phyloP scores from a whole-genome alignment of 2,329 filamentous ascomycete genomes.

The Ceratocystis alfenasii region DNA sequence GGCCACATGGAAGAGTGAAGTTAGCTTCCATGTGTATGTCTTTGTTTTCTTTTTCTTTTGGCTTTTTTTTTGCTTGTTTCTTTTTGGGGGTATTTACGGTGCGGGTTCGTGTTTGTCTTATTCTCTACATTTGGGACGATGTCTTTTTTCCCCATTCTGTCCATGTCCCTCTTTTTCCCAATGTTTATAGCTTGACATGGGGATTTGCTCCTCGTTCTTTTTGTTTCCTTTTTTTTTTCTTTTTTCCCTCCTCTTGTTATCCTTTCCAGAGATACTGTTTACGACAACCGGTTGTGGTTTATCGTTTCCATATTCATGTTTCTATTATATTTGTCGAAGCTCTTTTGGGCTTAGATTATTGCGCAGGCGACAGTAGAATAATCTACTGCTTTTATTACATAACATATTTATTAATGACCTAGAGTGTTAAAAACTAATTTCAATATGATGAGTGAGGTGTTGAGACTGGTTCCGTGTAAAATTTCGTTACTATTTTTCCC shows the following conservation, averaged over 20 bases:
- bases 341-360: background rate
- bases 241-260: slow-evolving; percentile 8
- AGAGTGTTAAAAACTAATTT: background rate
- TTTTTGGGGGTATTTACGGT: background rate
- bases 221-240: background rate
- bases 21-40: background rate
- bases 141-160: background rate
- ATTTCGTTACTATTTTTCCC: too few species aligned
- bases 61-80: slow-evolving; percentile 7
- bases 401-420: slow-evolving; percentile 3
- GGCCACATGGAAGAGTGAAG: slow-evolving; percentile 74
- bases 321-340: slow-evolving; percentile 9
- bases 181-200: background rate
- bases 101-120: background rate
- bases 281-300: slow-evolving; percentile 16
- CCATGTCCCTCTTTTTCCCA: background rate
- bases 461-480: too few species aligned
- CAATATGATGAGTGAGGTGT: too few species aligned
- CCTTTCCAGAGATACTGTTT: background rate
- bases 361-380: slow-evolving; percentile 13
- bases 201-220: background rate
- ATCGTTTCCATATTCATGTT: slow-evolving; percentile 7
- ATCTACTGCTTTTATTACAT: slow-evolving; percentile 12
- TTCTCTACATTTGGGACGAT: background rate
- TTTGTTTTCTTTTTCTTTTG: background rate